phyloP scores from a whole-genome alignment of 2,329 filamentous ascomycete species.

The Claviceps citrina region DNA sequence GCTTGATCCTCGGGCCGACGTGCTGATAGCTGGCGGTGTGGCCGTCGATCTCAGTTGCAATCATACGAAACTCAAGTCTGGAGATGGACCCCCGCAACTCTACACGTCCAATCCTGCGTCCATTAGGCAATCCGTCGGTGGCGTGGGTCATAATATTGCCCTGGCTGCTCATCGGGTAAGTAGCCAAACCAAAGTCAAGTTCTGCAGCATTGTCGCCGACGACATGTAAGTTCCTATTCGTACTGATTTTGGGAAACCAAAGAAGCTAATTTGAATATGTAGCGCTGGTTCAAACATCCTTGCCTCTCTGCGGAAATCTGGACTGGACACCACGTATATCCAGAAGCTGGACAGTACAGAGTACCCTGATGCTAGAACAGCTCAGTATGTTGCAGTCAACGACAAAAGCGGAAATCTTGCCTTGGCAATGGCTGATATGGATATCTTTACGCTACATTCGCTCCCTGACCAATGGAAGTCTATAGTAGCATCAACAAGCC shows the following conservation, averaged over 20 bases:
- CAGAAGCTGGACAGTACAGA: conserved; percentile 35
- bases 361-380: conserved; percentile 48
- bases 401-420: conserved; percentile 67
- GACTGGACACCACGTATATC: conserved; percentile 50
- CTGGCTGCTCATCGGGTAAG: conserved; percentile 60
- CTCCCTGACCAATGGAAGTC: conserved; percentile 44
- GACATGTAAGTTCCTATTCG: conserved; percentile 41
- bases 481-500: conserved; percentile 38
- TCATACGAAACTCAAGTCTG: conserved; percentile 27
- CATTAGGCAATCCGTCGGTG: conserved; percentile 73
- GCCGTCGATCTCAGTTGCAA: conserved; percentile 82
- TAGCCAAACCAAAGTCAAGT: conserved; percentile 43
- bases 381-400: conserved; percentile 86
- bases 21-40: conserved; percentile 83
- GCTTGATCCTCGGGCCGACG: conserved; percentile 31
- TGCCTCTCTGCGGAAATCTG: conserved; percentile 44
- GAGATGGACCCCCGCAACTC: conserved; percentile 30
- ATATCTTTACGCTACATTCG: conserved; percentile 50
- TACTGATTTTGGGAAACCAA: background rate
- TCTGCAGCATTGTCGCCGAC: conserved; percentile 70
- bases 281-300: conserved; percentile 62
- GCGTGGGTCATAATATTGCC: conserved; percentile 85
- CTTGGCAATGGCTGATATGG: conserved; percentile 95
- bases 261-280: background rate
- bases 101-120: conserved; percentile 76